Evolutionary conservation across 208 protist species (phyloP).

Genomic region (Angomonas ambiguus): DNA sequence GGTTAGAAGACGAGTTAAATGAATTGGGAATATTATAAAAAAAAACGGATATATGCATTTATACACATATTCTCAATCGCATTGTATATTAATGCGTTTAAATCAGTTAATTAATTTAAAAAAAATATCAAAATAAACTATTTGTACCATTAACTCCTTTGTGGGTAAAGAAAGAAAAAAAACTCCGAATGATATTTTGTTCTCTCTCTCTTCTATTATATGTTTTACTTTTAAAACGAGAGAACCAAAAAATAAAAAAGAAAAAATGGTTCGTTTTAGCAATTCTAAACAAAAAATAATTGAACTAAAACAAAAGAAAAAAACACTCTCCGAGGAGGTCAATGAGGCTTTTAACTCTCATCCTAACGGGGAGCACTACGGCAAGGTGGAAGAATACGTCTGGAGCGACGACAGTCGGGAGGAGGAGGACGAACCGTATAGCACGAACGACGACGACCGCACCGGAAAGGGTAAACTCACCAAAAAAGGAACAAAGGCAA

Average conservation of each 20-base stretch:
- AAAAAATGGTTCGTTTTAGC: constrained; percentile 30
- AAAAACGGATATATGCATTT: too few species aligned
- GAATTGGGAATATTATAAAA: neutral
- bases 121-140: constrained; percentile 9
- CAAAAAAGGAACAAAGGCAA: neutral
- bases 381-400: constrained; percentile 36
- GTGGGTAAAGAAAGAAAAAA: neutral
- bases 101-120: constrained; percentile 1
- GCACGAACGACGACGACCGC: constrained; percentile 8
- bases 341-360: constrained; percentile 56
- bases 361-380: constrained; percentile 7
- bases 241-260: constrained; percentile 8
- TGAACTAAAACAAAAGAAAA: constrained; percentile 43
- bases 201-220: constrained; percentile 15
- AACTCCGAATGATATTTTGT: constrained; percentile 3
- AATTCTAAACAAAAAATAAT: constrained; percentile 20
- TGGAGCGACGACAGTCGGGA: constrained; percentile 17
- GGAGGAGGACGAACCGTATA: neutral
- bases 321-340: constrained; percentile 56
- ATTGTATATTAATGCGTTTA: constrained; percentile 6
- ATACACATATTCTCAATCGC: neutral
- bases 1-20: neutral
- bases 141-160: constrained; percentile 14
- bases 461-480: neutral
- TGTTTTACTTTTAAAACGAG: constrained; percentile 3